Conservation (phyloP, 768 basidiomycete genomes). For the Boletus pseudo-olivaceus region DNA sequence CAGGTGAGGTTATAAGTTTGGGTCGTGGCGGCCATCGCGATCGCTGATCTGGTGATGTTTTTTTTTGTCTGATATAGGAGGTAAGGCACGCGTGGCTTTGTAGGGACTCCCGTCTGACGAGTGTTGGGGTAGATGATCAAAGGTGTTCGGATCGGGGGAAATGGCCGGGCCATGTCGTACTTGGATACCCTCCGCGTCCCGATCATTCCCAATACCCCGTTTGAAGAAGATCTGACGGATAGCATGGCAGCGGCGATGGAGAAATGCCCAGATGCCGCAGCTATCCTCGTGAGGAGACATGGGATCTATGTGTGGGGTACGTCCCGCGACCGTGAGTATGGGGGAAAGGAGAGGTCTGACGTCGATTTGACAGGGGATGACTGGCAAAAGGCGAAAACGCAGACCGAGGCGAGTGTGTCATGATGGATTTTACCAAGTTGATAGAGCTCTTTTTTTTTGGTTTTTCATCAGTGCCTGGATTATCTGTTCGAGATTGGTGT, state of each 20-base stretch:
- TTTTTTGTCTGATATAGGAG: constrained; percentile 35
- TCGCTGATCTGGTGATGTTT: not conserved
- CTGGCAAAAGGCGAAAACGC: constrained; percentile 89
- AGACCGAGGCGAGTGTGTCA: constrained; percentile 59
- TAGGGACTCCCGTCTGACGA: not conserved
- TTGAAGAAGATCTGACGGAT: constrained; percentile 85
- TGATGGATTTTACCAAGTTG: not conserved
- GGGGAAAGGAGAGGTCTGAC: not conserved
- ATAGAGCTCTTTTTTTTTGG: not conserved
- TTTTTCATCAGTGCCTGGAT: constrained; percentile 64
- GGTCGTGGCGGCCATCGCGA: not conserved
- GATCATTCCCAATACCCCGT: constrained; percentile 88
- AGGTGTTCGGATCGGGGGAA: constrained; percentile 74
- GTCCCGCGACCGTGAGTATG: constrained; percentile 4
- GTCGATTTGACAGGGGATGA: constrained; percentile 43
- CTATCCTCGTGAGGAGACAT: constrained; percentile 71
- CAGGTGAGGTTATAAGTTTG: constrained; percentile 55
- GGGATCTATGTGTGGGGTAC: constrained; percentile 86
- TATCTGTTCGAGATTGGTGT: constrained; percentile 88
- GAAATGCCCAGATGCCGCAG: constrained; percentile 75
- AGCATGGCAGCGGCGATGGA: constrained; percentile 86
- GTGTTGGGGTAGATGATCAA: constrained; percentile 76
- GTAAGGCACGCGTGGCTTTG: constrained; percentile 12
- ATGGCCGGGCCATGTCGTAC: constrained; percentile 73
- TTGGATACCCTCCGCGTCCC: constrained; percentile 83